Percentiles rank a stretch among this genome's conserved stretches.
These are phyloP conservation scores for Orbilia quercus DNA, from an alignment of 2,329 filamentous ascomycete species.

Conservation along the genomic window DNA sequence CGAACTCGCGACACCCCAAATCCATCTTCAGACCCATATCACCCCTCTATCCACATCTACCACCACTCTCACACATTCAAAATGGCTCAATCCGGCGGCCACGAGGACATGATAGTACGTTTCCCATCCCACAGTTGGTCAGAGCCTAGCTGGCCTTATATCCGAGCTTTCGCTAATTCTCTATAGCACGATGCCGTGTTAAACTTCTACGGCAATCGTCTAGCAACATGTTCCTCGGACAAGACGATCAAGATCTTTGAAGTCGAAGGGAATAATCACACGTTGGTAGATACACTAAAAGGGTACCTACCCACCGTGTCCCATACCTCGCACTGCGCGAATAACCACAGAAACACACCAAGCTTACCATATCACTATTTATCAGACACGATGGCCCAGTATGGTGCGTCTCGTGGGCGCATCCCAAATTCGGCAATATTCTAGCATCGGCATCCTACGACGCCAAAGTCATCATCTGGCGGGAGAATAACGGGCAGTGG, in stretches of 20 bases:
- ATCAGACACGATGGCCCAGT: conserved; percentile 92
- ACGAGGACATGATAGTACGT: conserved; percentile 56
- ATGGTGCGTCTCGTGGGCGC: conserved; percentile 97
- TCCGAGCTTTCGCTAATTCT: background rate
- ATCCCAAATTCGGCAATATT: conserved; percentile 98
- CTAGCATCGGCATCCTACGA: conserved; percentile 95
- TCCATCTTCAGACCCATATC: background rate
- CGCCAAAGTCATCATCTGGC: conserved; percentile 98
- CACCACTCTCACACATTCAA: conserved; percentile 23
- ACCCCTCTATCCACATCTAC: background rate
- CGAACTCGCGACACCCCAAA: conserved; percentile 11
- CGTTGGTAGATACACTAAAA: conserved; percentile 90
- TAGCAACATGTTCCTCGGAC: conserved; percentile 97
- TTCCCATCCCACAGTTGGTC: background rate
- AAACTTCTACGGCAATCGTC: conserved; percentile 95
- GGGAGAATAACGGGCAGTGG: conserved; percentile 72
- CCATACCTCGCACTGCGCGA: no score
- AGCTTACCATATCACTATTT: background rate
- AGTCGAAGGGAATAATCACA: conserved; percentile 90
- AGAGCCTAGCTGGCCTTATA: conserved; percentile 1
- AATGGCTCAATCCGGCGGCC: conserved; percentile 55
- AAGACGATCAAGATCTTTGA: conserved; percentile 99
- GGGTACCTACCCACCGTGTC: no score
- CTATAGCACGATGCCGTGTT: conserved; percentile 92
- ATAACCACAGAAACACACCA: no score